Evolutionary conservation across 1,284 basidiomycete genomes (phyloP).

Genomic region (Puccinia coronata): DNA sequence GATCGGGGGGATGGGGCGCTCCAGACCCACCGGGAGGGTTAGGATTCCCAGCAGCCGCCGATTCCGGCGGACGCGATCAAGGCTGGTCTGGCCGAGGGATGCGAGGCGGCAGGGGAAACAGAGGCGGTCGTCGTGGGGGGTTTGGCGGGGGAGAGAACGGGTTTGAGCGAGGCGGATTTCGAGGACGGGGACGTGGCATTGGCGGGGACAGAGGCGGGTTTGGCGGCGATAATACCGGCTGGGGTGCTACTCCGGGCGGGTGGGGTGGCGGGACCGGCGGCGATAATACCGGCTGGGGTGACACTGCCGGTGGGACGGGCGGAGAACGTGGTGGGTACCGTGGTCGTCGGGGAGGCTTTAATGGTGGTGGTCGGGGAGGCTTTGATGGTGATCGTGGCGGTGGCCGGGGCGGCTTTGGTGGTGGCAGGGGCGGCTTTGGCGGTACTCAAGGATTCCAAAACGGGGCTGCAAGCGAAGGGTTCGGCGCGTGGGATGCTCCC

Average conservation of each 20-base stretch:
- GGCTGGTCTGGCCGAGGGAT: too few relatives aligned
- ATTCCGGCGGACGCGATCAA: not conserved
- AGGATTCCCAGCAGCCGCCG: too few relatives aligned
- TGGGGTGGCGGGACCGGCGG: too few relatives aligned
- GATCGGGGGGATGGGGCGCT: not conserved
- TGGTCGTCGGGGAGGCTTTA: not conserved
- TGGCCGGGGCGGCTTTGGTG: not conserved
- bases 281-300: too few relatives aligned
- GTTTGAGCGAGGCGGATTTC: not conserved
- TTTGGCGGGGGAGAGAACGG: not conserved
- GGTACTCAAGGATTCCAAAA: not conserved
- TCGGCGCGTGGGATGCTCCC: not conserved
- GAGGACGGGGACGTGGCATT: not conserved
- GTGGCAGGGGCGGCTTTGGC: not conserved
- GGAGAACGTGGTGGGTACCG: not conserved
- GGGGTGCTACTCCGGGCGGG: too few relatives aligned
- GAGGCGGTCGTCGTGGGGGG: not conserved
- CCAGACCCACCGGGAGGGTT: too few relatives aligned
- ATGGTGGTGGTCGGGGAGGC: not conserved
- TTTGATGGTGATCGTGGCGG: not conserved
- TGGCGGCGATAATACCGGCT: too few relatives aligned
- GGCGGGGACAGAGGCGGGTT: not conserved
- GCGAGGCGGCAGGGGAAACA: not conserved
- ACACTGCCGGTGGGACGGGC: not conserved
- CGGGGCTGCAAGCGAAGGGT: not conserved